Conservation (phyloP, 2,329 filamentous ascomycete genomes). For the Exophiala mesophila region DNA sequence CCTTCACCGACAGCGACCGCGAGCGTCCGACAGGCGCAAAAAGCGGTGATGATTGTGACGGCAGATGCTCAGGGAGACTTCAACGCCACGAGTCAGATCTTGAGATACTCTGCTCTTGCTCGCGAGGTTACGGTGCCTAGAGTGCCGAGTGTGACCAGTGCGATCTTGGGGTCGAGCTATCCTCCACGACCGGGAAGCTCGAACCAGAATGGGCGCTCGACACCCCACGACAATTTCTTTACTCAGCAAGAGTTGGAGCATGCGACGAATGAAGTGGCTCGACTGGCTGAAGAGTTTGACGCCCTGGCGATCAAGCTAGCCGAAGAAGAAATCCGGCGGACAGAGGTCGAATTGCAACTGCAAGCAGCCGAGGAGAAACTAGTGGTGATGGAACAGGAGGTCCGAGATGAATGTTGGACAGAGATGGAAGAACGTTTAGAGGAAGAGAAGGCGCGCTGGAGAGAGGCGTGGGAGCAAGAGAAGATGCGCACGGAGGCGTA, state of each 20-base stretch:
- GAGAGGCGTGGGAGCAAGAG: slow-evolving; percentile 71
- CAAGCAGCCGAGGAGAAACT: slow-evolving; percentile 59
- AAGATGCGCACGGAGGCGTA: slow-evolving; percentile 64
- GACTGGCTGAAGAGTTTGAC: slow-evolving; percentile 74
- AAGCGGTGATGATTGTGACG: slow-evolving; percentile 92
- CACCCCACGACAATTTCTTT: slow-evolving; percentile 44
- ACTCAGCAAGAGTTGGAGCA: slow-evolving; percentile 69
- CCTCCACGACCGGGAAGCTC: slow-evolving; percentile 7
- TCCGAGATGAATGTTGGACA: slow-evolving; percentile 80
- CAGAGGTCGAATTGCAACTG: slow-evolving; percentile 68
- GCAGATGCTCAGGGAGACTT: slow-evolving; percentile 90
- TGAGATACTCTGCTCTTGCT: slow-evolving; percentile 88
- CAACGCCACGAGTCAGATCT: slow-evolving; percentile 92
- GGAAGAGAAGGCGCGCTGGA: slow-evolving; percentile 74
- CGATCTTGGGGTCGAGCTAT: slow-evolving; percentile 47
- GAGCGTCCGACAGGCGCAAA: slow-evolving; percentile 63
- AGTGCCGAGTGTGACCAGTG: slow-evolving; percentile 73
- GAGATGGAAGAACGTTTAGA: slow-evolving; percentile 79
- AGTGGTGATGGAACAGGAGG: slow-evolving; percentile 72
- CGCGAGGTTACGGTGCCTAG: slow-evolving; percentile 89
- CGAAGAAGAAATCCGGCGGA: slow-evolving; percentile 64
- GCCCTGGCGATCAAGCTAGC: slow-evolving; percentile 64
- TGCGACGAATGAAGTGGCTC: slow-evolving; percentile 72
- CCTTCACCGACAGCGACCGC: slow-evolving; percentile 54
- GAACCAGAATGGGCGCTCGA: slow-evolving; percentile 38